Evolutionary conservation across 345 rosid genomes (phyloP), one percentile per base, ranked within the genome.

Genomic region (Euclidium syriacum): DNA sequence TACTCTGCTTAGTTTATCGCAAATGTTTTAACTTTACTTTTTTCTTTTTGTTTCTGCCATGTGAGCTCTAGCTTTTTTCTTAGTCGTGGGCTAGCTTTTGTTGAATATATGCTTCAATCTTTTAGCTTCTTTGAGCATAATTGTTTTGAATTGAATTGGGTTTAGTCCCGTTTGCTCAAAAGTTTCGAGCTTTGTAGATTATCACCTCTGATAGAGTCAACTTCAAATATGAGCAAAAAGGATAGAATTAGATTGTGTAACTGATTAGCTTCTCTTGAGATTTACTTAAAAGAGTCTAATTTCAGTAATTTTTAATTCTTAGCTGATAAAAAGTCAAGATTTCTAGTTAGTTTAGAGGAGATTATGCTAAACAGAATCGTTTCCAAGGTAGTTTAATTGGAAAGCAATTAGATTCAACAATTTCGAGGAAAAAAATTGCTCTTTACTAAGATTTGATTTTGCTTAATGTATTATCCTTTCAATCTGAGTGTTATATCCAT

Each of bases 1-100:
- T 4, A 6, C 39, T 52, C 33, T 42, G 29, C 22, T 52, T 60
- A 43, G 34, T 35, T 18, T 43, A n/a, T 36, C 47, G 50, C 41
- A 49, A 58, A 58, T 24, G 20, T 58, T 35, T 19, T 38, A 16
- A 20, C 23, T 33, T 46, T 15, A 0, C n/a, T 30, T 8, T n/a
- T 10, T 14, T 7, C 1, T 58, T 39, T 8, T 18, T 16, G 47
- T 16, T 39, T 24, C 14, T 58, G 41, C 32, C 42, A 14, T 57
- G 18, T 57, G 52, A 58, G 49, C 59, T 58, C 15, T 2, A 49
- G 42, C 65, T 68, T 33, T 39, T 38, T 58, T 53, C 27, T 68
- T 68, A 14, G 35, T 43, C 7, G 35, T 59, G 6, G 5, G 6
- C 8, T 51, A 18, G 41, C 17, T 61, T 34, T 9, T 47, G 24